Evolutionary conservation across 208 protist species (phyloP).

Genomic region (Baffinella frigidus): DNA sequence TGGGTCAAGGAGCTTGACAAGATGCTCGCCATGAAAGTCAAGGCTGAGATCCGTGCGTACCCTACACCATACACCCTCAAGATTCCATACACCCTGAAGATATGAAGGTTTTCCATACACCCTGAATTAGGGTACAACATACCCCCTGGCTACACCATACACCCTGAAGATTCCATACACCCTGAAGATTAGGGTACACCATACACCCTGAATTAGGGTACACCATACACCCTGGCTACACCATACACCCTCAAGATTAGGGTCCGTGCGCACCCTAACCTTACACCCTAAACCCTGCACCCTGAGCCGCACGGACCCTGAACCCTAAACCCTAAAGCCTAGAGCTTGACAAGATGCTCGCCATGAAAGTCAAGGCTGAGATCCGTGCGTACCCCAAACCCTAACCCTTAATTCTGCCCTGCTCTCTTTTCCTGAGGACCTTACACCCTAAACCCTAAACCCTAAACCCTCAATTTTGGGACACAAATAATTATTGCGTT

Average conservation of each 20-base stretch:
- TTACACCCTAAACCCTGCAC: too few relatives aligned
- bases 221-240: background rate
- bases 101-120: background rate
- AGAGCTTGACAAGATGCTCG: conserved; percentile 22
- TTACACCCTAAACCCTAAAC: background rate
- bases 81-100: background rate
- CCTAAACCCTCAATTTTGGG: background rate
- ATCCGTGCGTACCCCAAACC: background rate
- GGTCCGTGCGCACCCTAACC: too few relatives aligned
- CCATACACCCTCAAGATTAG: too few relatives aligned
- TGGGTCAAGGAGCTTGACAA: background rate
- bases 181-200: background rate
- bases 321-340: too few relatives aligned
- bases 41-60: conserved; percentile 48
- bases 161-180: background rate
- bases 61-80: background rate
- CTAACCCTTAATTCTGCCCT: background rate
- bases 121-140: background rate
- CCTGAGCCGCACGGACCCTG: too few relatives aligned
- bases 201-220: background rate
- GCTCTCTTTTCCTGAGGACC: too few relatives aligned
- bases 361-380: conserved; percentile 60
- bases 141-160: background rate
- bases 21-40: conserved; percentile 35
- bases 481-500: too few relatives aligned